Conservation (phyloP, 257 asterid species). For the Scutellaria galericulata region DNA sequence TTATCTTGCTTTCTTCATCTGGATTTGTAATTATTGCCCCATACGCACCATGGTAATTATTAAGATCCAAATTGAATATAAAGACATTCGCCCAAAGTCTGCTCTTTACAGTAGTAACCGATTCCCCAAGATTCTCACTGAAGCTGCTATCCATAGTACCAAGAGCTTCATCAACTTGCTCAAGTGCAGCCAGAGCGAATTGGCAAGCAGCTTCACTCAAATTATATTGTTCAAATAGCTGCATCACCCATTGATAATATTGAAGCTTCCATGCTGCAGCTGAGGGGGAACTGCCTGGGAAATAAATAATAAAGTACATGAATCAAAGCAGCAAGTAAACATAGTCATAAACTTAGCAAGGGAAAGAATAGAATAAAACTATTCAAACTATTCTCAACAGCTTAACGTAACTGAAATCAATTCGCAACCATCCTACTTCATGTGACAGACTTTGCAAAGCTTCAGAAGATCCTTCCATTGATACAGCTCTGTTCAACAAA, state of each 20-base stretch:
- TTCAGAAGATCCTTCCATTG: constrained; percentile 74
- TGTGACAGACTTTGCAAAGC: constrained; percentile 78
- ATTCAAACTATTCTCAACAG: constrained; percentile 17
- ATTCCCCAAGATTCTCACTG: constrained; percentile 59
- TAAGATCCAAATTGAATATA: constrained; percentile 76
- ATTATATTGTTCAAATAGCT: constrained; percentile 85
- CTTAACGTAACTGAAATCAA: constrained; percentile 71
- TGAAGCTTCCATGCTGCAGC: constrained; percentile 84
- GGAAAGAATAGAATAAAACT: constrained; percentile 21
- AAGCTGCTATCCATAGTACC: constrained; percentile 47
- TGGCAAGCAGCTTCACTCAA: constrained; percentile 88
- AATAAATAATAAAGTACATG: constrained; percentile 29
- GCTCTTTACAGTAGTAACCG: constrained; percentile 73
- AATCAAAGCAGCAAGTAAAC: constrained; percentile 30
- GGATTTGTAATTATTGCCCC: constrained; percentile 95
- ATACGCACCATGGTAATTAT: constrained; percentile 82
- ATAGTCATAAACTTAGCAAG: constrained; percentile 18
- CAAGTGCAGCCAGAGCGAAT: constrained; percentile 91
- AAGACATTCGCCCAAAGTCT: constrained; percentile 94
- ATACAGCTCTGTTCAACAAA: constrained; percentile 75
- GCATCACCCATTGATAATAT: constrained; percentile 98
- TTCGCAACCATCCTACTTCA: constrained; percentile 80
- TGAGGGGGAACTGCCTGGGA: constrained; percentile 64
- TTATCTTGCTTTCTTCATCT: constrained; percentile 88
- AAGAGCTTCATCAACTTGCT: constrained; percentile 95